Conservation (phyloP, 2,329 filamentous ascomycete genomes). For the Cladosporium velox region DNA sequence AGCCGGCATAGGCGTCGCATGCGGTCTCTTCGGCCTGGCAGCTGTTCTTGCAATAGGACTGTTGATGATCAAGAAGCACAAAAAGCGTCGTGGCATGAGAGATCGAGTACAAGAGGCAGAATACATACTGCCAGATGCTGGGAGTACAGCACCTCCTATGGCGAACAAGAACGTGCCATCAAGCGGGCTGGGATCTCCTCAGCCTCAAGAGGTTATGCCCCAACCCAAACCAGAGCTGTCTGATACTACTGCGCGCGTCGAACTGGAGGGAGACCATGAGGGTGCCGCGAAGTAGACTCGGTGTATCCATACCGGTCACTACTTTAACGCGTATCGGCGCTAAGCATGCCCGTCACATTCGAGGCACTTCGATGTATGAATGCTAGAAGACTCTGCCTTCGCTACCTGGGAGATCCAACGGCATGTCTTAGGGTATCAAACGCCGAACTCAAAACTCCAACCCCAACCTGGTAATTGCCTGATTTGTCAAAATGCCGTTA, state of each 20-base stretch:
- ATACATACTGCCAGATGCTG: background rate
- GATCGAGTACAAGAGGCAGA: background rate
- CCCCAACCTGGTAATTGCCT: background rate
- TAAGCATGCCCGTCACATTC: background rate
- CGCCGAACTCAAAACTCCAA: background rate
- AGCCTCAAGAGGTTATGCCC: background rate
- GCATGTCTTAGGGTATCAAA: background rate
- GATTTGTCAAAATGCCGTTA: background rate
- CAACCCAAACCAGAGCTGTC: background rate
- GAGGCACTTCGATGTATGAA: background rate
- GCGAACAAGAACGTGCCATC: background rate
- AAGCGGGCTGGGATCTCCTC: background rate
- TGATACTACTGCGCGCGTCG: background rate
- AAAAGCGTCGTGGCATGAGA: background rate
- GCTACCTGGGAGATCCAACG: background rate
- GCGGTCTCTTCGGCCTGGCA: constrained; percentile 12
- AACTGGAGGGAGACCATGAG: background rate
- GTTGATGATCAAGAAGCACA: constrained; percentile 1
- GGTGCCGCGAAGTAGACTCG: background rate
- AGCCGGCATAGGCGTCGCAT: constrained; percentile 22
- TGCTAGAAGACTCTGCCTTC: background rate
- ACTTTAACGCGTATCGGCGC: background rate
- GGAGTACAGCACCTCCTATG: background rate
- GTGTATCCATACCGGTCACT: background rate
- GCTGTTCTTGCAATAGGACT: constrained; percentile 5